Percentiles rank a stretch among this genome's conserved stretches.
phyloP scores from a whole-genome alignment of 768 basidiomycete species.

The Macrocybe gigantea region DNA sequence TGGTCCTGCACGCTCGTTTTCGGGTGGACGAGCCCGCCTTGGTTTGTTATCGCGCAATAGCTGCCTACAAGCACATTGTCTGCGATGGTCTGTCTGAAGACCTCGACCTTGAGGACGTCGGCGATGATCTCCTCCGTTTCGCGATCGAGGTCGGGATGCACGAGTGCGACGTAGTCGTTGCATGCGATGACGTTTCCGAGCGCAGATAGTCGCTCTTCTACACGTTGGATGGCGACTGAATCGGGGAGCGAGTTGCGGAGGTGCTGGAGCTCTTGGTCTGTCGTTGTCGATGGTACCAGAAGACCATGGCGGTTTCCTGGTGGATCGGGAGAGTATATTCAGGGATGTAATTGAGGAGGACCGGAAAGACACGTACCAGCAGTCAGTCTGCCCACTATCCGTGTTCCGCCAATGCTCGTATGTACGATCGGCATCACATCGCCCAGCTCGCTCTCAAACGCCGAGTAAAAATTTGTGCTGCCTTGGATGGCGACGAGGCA shows the following conservation, averaged over 20 bases:
- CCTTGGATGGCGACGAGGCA: constrained; percentile 92
- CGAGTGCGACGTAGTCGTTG: constrained; percentile 98
- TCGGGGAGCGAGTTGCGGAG: constrained; percentile 94
- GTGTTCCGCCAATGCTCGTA: constrained; percentile 90
- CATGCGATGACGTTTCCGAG: constrained; percentile 98
- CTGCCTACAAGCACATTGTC: constrained; percentile 96
- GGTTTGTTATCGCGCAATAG: constrained; percentile 93
- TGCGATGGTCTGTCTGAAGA: constrained; percentile 96
- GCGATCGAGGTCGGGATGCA: constrained; percentile 96
- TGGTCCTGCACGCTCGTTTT: constrained; percentile 97
- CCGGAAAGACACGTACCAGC: constrained; percentile 55
- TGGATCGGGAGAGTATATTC: background rate
- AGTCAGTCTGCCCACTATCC: constrained; percentile 89
- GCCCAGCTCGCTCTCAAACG: constrained; percentile 90
- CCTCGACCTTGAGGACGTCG: constrained; percentile 97
- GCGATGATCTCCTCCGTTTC: constrained; percentile 99
- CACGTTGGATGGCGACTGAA: constrained; percentile 87
- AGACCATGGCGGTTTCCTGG: constrained; percentile 94
- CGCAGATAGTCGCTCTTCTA: constrained; percentile 95
- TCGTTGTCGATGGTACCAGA: constrained; percentile 91
- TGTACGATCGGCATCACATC: constrained; percentile 96
- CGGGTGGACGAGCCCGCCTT: constrained; percentile 96
- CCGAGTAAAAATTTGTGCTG: constrained; percentile 96
- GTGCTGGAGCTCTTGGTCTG: constrained; percentile 98
- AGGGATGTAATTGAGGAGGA: background rate